phyloP scores from a whole-genome alignment of 352 stramenopile genomes.

The Pythium brassicae region DNA sequence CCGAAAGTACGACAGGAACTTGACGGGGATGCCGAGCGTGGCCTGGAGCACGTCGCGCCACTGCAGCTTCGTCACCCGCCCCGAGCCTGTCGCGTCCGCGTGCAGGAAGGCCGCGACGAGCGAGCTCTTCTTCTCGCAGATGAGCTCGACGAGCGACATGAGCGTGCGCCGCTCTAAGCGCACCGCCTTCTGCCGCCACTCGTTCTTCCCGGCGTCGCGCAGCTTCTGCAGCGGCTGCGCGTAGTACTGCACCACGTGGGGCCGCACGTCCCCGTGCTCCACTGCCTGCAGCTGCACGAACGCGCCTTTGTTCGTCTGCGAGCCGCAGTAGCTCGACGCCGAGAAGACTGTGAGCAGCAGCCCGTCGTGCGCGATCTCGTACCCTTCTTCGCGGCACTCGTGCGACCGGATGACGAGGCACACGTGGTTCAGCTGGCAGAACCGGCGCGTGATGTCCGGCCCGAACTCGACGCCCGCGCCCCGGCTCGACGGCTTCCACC shows the following conservation, averaged over 20 bases:
- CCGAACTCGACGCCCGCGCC: constrained; percentile 92
- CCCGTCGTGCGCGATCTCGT: constrained; percentile 83
- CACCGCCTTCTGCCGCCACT: constrained; percentile 76
- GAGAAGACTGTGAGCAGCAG: constrained; percentile 90
- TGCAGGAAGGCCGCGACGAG: constrained; percentile 48
- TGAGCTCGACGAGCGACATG: constrained; percentile 75
- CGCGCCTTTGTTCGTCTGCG: constrained; percentile 87
- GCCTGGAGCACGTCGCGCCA: constrained; percentile 60
- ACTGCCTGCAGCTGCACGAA: constrained; percentile 66
- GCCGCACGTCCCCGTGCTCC: constrained; percentile 78
- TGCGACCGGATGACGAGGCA: constrained; percentile 92
- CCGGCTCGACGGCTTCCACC: constrained; percentile 60
- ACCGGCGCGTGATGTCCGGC: constrained; percentile 88
- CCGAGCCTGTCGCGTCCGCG: constrained; percentile 28
- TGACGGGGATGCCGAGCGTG: constrained; percentile 57
- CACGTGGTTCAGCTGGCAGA: constrained; percentile 83
- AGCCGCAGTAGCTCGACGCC: constrained; percentile 90
- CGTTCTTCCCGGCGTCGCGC: constrained; percentile 53
- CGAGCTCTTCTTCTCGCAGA: constrained; percentile 74
- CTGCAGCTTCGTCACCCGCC: constrained; percentile 54
- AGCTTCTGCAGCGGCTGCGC: constrained; percentile 81
- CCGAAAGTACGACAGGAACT: constrained; percentile 69
- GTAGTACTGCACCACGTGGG: constrained; percentile 91
- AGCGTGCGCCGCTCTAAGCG: constrained; percentile 67
- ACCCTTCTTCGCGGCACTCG: constrained; percentile 90